Percentiles rank a stretch among this genome's conserved stretches.
These are phyloP conservation scores for Sicyos edulis DNA, from an alignment of 306 rosid genomes.

Conservation along the genomic window DNA sequence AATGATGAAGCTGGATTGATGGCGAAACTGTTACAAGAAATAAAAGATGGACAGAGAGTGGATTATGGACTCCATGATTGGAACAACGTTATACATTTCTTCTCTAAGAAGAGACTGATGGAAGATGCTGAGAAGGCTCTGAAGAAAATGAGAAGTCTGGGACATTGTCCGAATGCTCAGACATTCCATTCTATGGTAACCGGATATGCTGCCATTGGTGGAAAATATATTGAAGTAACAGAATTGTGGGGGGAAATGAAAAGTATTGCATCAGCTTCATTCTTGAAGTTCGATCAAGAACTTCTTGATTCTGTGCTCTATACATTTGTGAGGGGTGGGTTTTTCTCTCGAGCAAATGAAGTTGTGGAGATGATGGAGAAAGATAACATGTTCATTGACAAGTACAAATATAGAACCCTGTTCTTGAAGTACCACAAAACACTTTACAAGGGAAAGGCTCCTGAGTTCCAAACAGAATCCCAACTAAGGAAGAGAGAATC, in stretches of 20 bases:
- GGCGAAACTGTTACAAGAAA: constrained; percentile 70
- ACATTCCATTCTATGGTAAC: constrained; percentile 87
- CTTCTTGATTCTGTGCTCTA: constrained; percentile 82
- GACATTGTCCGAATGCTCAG: constrained; percentile 69
- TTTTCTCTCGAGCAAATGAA: constrained; percentile 73
- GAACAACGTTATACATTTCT: constrained; percentile 80
- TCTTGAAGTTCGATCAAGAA: constrained; percentile 88
- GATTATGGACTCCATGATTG: constrained; percentile 80
- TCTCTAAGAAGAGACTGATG: constrained; percentile 72
- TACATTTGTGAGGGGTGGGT: constrained; percentile 80
- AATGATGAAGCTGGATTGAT: constrained; percentile 46
- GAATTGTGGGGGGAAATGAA: constrained; percentile 94
- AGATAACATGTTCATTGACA: constrained; percentile 67
- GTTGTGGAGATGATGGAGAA: constrained; percentile 77
- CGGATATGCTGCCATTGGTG: constrained; percentile 82
- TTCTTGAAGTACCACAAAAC: constrained; percentile 85
- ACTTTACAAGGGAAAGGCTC: constrained; percentile 78
- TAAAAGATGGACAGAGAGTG: constrained; percentile 62
- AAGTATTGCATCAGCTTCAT: constrained; percentile 50
- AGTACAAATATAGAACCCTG: constrained; percentile 72
- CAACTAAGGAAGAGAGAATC: constrained; percentile 75
- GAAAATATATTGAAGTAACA: constrained; percentile 73
- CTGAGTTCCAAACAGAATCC: constrained; percentile 66
- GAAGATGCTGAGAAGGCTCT: constrained; percentile 78
- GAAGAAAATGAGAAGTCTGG: constrained; percentile 78